These are phyloP conservation scores for Podospora pseudocomata DNA, from an alignment of 495 filamentous ascomycete species.

Conservation along the genomic window DNA sequence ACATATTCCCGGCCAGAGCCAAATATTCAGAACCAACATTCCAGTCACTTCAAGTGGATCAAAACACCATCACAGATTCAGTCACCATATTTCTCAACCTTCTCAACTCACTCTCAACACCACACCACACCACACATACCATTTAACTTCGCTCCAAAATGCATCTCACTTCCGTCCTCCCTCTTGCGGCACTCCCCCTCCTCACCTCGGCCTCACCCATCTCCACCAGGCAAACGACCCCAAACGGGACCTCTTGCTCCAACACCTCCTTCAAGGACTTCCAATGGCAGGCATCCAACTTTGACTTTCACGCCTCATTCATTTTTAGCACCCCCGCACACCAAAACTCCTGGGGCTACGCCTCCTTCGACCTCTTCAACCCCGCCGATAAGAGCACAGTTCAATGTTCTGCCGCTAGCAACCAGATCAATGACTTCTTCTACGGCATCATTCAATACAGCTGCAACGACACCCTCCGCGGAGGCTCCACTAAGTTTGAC, in stretches of 20 bases:
- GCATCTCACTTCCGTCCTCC: neutral
- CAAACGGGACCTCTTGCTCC: constrained; percentile 24
- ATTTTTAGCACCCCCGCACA: constrained; percentile 44
- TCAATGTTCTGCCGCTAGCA: constrained; percentile 38
- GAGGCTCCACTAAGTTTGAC: constrained; percentile 31
- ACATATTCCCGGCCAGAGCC: neutral
- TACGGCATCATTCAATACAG: constrained; percentile 40
- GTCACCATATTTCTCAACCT: neutral
- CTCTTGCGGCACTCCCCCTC: constrained; percentile 39
- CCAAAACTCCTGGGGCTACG: constrained; percentile 42
- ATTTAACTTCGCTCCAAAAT: constrained; percentile 1
- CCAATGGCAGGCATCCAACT: constrained; percentile 33
- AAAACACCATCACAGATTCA: neutral
- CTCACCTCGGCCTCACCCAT: constrained; percentile 22
- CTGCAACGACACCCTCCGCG: constrained; percentile 25
- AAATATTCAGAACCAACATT: neutral
- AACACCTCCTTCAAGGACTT: constrained; percentile 33
- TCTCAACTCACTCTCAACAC: no score
- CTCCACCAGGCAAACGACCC: neutral
- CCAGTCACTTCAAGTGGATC: neutral
- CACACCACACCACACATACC: no score
- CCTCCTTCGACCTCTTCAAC: constrained; percentile 44
- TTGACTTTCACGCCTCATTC: constrained; percentile 41
- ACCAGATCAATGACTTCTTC: constrained; percentile 43
- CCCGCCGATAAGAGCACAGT: constrained; percentile 30